Conservation (phyloP, 768 basidiomycete genomes). For the Calocybe cyanea region DNA sequence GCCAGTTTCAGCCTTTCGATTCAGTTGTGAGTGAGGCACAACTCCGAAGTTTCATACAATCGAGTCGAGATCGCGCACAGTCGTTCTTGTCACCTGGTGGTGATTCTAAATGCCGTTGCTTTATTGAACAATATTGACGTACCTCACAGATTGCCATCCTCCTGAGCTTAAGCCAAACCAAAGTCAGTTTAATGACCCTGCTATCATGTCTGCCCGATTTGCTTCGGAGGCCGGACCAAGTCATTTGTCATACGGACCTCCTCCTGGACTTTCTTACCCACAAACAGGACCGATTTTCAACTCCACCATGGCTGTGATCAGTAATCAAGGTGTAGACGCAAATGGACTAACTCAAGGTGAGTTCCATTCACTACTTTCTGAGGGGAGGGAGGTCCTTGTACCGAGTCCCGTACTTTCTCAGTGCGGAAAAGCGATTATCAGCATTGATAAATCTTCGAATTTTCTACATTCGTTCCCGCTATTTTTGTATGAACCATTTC, state of each 20-base stretch:
- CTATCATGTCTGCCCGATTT: constrained; percentile 76
- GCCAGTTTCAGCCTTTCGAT: constrained; percentile 55
- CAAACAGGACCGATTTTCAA: constrained; percentile 24
- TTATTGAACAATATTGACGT: constrained; percentile 1
- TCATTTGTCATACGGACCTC: constrained; percentile 50
- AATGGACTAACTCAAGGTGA: constrained; percentile 60
- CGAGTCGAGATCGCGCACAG: constrained; percentile 56
- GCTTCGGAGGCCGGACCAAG: constrained; percentile 34
- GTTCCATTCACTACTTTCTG: constrained; percentile 46
- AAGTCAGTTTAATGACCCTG: constrained; percentile 67
- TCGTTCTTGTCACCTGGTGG: constrained; percentile 17
- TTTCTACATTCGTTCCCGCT: constrained; percentile 28
- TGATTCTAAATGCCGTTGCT: constrained; percentile 21
- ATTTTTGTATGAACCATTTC: constrained; percentile 33
- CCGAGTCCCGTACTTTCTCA: constrained; percentile 86
- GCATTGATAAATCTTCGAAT: constrained; percentile 52
- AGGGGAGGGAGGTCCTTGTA: constrained; percentile 88
- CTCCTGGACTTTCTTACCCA: constrained; percentile 59
- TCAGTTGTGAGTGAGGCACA: constrained; percentile 67
- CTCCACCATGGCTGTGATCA: constrained; percentile 23
- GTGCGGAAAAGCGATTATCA: constrained; percentile 79
- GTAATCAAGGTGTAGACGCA: constrained; percentile 25
- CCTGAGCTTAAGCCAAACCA: constrained; percentile 18
- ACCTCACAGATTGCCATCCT: constrained; percentile 11
- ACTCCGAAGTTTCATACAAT: constrained; percentile 71